Percentiles rank a stretch among this genome's conserved stretches.
These are phyloP conservation scores for Yamagishiella unicocca DNA, from an alignment of 139 green algal genomes.

Conservation along the genomic window DNA sequence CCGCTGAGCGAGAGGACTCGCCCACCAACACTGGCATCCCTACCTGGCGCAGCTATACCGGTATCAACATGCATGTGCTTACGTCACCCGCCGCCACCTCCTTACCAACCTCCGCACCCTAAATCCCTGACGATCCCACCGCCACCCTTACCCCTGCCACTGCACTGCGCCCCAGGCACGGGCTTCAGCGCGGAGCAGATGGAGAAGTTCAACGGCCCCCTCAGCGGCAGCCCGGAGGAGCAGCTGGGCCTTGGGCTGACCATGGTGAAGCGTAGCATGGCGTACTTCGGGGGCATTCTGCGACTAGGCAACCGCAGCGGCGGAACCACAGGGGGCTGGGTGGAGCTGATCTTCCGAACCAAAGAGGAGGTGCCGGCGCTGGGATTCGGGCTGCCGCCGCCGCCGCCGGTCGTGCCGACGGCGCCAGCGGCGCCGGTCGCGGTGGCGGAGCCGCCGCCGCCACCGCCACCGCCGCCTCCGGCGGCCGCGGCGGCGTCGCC, in stretches of 20 bases:
- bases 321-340: neutral
- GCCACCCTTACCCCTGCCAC: too few relatives aligned
- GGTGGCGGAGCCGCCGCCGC: too few relatives aligned
- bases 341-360: slow-evolving; percentile 31
- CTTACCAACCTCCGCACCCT: too few relatives aligned
- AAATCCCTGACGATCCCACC: too few relatives aligned
- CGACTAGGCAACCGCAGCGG: neutral
- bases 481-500: neutral
- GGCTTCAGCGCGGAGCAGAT: slow-evolving; percentile 50
- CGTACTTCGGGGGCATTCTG: slow-evolving; percentile 21
- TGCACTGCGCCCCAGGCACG: slow-evolving; percentile 36
- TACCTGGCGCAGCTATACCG: too few relatives aligned
- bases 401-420: neutral
- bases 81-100: too few relatives aligned
- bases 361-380: slow-evolving; percentile 35
- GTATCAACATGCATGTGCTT: too few relatives aligned
- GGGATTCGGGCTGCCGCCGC: neutral
- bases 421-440: too few relatives aligned
- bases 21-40: too few relatives aligned
- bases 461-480: neutral
- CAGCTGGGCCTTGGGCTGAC: slow-evolving; percentile 45
- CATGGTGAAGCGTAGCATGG: slow-evolving; percentile 50
- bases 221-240: slow-evolving; percentile 32
- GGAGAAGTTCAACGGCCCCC: slow-evolving; percentile 52
- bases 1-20: too few relatives aligned